Percentiles rank a stretch among this genome's conserved stretches.
phyloP scores from a whole-genome alignment of 441 rosid genomes.

The Croton setiger region DNA sequence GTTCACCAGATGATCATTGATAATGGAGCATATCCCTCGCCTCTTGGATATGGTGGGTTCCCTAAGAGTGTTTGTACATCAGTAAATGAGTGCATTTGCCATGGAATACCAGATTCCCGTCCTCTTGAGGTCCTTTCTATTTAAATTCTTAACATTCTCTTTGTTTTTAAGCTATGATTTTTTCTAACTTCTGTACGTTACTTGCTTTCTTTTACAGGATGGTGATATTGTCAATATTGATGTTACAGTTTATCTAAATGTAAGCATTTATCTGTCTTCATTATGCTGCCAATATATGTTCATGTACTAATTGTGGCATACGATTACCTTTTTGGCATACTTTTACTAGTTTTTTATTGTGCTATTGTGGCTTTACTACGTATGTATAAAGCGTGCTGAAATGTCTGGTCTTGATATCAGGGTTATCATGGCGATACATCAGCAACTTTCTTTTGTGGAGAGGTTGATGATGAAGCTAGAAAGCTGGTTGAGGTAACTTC shows the following conservation, averaged over 20 bases:
- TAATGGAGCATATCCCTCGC: constrained; percentile 97
- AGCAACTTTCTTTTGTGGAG: constrained; percentile 85
- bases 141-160: constrained; percentile 13
- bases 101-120: constrained; percentile 90
- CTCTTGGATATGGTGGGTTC: constrained; percentile 95
- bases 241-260: constrained; percentile 82
- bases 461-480: constrained; percentile 70
- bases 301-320: not conserved
- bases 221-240: constrained; percentile 93
- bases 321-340: not conserved
- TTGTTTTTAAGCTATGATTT: constrained; percentile 7
- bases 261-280: constrained; percentile 33
- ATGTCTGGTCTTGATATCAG: constrained; percentile 31
- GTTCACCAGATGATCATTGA: constrained; percentile 92
- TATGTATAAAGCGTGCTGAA: constrained; percentile 1
- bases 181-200: not conserved
- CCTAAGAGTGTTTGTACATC: constrained; percentile 98
- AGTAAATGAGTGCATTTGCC: constrained; percentile 94
- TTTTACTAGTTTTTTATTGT: constrained; percentile 4
- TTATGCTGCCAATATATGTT: not conserved
- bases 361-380: constrained; percentile 7
- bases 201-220: constrained; percentile 51
- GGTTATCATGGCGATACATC: constrained; percentile 96
- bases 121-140: constrained; percentile 62
- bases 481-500: constrained; percentile 66